These are phyloP conservation scores for Hygrophorus pudorinus DNA, from an alignment of 768 basidiomycete genomes.

Conservation along the genomic window DNA sequence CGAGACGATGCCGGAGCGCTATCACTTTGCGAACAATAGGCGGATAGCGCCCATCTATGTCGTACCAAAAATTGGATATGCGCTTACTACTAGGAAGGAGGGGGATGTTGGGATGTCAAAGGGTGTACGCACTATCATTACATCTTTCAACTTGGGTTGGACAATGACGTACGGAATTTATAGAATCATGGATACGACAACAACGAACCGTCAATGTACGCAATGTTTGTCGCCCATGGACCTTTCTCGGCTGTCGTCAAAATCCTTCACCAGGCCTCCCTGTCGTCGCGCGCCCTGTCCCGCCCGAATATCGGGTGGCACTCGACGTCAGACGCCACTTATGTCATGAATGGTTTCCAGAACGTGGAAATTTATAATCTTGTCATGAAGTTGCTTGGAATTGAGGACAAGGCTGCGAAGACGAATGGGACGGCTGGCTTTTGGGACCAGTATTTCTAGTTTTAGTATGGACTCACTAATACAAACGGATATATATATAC, in stretches of 20 bases:
- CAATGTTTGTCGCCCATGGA: slow-evolving; percentile 87
- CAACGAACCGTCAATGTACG: slow-evolving; percentile 64
- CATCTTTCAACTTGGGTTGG: neutral
- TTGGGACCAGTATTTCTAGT: slow-evolving; percentile 75
- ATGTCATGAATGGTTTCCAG: slow-evolving; percentile 73
- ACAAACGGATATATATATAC: slow-evolving; percentile 1
- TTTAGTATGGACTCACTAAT: slow-evolving; percentile 7
- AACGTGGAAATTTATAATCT: slow-evolving; percentile 86
- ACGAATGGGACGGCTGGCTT: slow-evolving; percentile 77
- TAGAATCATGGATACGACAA: slow-evolving; percentile 93
- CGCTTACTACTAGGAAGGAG: slow-evolving; percentile 57
- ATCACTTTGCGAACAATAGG: slow-evolving; percentile 61
- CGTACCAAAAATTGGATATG: slow-evolving; percentile 73
- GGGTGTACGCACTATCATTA: slow-evolving; percentile 47
- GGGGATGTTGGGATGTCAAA: slow-evolving; percentile 56
- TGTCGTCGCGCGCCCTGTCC: slow-evolving; percentile 14
- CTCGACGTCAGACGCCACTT: slow-evolving; percentile 51
- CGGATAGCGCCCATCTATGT: slow-evolving; percentile 88
- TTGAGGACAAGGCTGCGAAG: slow-evolving; percentile 40
- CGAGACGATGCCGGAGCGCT: slow-evolving; percentile 73
- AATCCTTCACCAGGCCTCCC: slow-evolving; percentile 31
- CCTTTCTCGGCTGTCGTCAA: slow-evolving; percentile 73
- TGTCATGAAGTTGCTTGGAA: slow-evolving; percentile 62
- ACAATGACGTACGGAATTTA: neutral
- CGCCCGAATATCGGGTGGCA: slow-evolving; percentile 49